Evolutionary conservation across 805 yeast genomes (phyloP).

Genomic region (Candida ipomoeae): DNA sequence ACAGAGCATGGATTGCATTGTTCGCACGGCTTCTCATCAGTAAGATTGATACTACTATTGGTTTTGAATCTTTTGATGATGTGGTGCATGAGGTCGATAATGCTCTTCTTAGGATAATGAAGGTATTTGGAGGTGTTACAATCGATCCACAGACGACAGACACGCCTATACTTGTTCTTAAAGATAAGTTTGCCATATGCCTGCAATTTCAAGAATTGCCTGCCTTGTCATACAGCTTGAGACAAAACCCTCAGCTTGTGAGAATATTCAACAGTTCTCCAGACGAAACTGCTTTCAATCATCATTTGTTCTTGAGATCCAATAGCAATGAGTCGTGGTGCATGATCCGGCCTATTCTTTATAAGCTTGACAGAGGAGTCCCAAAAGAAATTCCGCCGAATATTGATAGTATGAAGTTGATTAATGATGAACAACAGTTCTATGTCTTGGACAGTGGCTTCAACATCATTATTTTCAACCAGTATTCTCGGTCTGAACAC

Average conservation of each 20-base stretch:
- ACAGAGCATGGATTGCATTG: constrained; percentile 26
- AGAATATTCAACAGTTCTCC: constrained; percentile 41
- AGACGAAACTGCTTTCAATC: constrained; percentile 43
- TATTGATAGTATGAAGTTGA: constrained; percentile 6
- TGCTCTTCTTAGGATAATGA: constrained; percentile 23
- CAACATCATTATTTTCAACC: constrained; percentile 23
- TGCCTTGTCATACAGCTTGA: constrained; percentile 28
- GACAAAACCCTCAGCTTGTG: constrained; percentile 34
- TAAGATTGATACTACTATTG: constrained; percentile 32
- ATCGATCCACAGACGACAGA: constrained; percentile 3
- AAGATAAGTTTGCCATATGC: constrained; percentile 20
- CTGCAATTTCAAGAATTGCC: constrained; percentile 29
- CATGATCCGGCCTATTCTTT: constrained; percentile 31
- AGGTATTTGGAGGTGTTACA: constrained; percentile 26
- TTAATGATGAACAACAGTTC: constrained; percentile 10
- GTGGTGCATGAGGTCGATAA: constrained; percentile 25
- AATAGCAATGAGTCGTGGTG: constrained; percentile 17
- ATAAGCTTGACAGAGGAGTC: constrained; percentile 4
- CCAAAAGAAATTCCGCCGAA: constrained; percentile 17
- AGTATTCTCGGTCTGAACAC: constrained; percentile 3
- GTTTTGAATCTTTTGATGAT: constrained; percentile 30
- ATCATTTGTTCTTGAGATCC: constrained; percentile 27
- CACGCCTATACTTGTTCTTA: constrained; percentile 23
- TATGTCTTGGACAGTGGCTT: constrained; percentile 30
- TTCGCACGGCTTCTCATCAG: constrained; percentile 30